Evolutionary conservation across 768 basidiomycete species (phyloP).

Genomic region (Flagelloscypha sp.): DNA sequence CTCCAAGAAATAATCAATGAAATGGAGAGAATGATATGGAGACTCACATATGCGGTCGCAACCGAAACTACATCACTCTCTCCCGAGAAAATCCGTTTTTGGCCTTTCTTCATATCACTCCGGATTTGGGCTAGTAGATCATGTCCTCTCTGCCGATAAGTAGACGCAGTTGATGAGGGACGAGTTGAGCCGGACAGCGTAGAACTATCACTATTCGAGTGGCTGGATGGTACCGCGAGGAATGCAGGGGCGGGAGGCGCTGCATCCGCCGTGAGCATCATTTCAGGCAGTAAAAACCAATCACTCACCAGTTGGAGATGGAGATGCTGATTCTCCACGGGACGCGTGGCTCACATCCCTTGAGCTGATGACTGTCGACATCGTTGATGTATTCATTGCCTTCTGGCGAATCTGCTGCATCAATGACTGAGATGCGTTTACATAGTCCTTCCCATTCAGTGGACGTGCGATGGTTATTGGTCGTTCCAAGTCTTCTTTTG

Average conservation of each 20-base stretch:
- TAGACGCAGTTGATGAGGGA: constrained; percentile 46
- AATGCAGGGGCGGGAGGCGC: too few relatives aligned
- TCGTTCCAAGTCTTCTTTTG: constrained; percentile 48
- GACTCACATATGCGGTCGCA: constrained; percentile 27
- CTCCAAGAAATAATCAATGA: too few relatives aligned
- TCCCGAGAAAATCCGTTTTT: constrained; percentile 63
- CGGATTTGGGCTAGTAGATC: constrained; percentile 82
- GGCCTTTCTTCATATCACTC: constrained; percentile 58
- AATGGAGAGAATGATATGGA: too few relatives aligned
- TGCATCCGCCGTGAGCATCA: too few relatives aligned
- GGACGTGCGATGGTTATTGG: constrained; percentile 46
- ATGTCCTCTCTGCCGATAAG: constrained; percentile 69
- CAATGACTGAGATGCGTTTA: constrained; percentile 66
- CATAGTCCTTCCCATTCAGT: constrained; percentile 52
- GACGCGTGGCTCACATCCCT: constrained; percentile 26
- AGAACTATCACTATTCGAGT: too few relatives aligned
- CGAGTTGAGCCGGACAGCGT: background rate
- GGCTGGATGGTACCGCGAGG: too few relatives aligned
- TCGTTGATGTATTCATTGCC: constrained; percentile 71
- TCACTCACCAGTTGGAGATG: too few relatives aligned
- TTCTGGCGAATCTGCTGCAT: constrained; percentile 77
- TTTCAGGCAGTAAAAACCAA: too few relatives aligned
- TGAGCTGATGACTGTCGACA: constrained; percentile 51
- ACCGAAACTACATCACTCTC: constrained; percentile 50
- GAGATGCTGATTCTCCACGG: constrained; percentile 9